phyloP scores from a whole-genome alignment of 768 basidiomycete genomes.

The Zangia roseola region DNA sequence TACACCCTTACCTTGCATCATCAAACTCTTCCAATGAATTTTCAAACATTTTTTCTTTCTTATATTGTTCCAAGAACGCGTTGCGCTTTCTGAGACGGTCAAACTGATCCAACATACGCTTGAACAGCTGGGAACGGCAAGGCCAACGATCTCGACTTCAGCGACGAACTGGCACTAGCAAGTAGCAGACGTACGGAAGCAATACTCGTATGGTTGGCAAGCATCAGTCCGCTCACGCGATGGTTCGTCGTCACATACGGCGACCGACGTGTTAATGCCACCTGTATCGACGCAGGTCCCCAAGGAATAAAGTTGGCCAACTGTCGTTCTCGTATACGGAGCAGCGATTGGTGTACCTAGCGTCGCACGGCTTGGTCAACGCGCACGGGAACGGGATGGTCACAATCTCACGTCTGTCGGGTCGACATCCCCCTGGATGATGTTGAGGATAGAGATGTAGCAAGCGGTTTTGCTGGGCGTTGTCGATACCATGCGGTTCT shows the following conservation, averaged over 20 bases:
- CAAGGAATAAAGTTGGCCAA: slow-evolving; percentile 98
- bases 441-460: slow-evolving; percentile 97
- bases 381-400: neutral
- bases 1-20: slow-evolving; percentile 73
- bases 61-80: slow-evolving; percentile 96
- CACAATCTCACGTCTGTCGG: slow-evolving; percentile 76
- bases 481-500: slow-evolving; percentile 97
- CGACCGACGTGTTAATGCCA: slow-evolving; percentile 88
- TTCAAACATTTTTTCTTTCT: slow-evolving; percentile 94
- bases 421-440: slow-evolving; percentile 98
- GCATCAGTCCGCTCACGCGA: slow-evolving; percentile 96
- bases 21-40: slow-evolving; percentile 95
- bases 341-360: slow-evolving; percentile 94
- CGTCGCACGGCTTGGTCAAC: neutral
- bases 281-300: slow-evolving; percentile 98
- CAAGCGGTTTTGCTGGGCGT: slow-evolving; percentile 89
- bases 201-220: slow-evolving; percentile 99
- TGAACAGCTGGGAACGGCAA: slow-evolving; percentile 66
- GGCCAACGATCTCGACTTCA: neutral
- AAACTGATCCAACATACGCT: slow-evolving; percentile 94
- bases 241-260: slow-evolving; percentile 88
- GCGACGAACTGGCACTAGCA: neutral
- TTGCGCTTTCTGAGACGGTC: slow-evolving; percentile 84
- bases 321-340: slow-evolving; percentile 95
- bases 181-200: slow-evolving; percentile 65